Conservation (phyloP, 129 eudicot species). For the Calendula officinalis region DNA sequence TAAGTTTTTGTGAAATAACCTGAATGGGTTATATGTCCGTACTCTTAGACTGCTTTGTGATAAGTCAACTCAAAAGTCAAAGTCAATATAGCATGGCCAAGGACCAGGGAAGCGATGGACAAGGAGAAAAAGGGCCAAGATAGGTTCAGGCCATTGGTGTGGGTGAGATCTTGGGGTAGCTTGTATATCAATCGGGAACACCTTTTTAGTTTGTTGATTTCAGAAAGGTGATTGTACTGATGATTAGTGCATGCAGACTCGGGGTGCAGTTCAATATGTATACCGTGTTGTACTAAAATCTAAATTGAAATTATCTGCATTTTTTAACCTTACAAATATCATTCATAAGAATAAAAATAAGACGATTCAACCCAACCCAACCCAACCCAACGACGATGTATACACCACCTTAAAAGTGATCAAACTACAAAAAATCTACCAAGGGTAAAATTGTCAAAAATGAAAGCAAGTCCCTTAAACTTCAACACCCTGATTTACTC, state of each 20-base stretch:
- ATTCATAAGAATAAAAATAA: constrained; percentile 1
- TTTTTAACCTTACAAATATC: constrained; percentile 7
- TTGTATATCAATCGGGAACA: neutral
- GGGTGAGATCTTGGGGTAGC: constrained; percentile 18
- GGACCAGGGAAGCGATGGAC: constrained; percentile 20
- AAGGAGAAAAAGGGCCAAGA: constrained; percentile 16
- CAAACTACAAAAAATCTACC: constrained; percentile 22
- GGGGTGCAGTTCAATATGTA: constrained; percentile 17
- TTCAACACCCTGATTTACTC: constrained; percentile 18
- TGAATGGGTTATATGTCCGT: constrained; percentile 5
- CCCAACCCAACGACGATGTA: constrained; percentile 7
- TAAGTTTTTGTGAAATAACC: neutral
- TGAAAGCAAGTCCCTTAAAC: constrained; percentile 11
- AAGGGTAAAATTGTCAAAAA: constrained; percentile 13
- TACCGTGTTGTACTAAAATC: too few species aligned
- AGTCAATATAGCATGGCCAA: constrained; percentile 13
- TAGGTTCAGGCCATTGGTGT: constrained; percentile 17
- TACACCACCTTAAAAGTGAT: constrained; percentile 21
- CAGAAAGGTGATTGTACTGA: constrained; percentile 21
- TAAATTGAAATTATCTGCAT: neutral
- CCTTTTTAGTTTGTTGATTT: neutral
- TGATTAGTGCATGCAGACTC: neutral
- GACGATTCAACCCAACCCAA: constrained; percentile 14
- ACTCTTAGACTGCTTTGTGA: constrained; percentile 4
- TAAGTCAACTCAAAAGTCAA: constrained; percentile 21